These are phyloP conservation scores for Trifolium fragiferum DNA, from an alignment of 306 rosid genomes.

Conservation along the genomic window DNA sequence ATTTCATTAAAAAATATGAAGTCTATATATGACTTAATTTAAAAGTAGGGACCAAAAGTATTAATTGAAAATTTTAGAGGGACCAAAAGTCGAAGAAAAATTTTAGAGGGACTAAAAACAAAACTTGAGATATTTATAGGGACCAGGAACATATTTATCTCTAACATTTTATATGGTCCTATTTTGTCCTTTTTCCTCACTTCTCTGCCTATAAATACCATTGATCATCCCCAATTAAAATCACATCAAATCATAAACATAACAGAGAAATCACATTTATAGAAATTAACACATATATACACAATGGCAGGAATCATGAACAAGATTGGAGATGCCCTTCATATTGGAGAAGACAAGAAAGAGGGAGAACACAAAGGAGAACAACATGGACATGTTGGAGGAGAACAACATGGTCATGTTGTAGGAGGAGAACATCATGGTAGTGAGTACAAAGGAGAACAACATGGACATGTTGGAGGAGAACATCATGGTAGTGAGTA, in stretches of 20 bases:
- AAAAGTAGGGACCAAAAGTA: no score
- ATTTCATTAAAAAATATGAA: no score
- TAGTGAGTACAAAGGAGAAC: not conserved
- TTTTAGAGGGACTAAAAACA: no score
- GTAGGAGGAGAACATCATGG: conserved; percentile 29
- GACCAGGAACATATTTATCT: no score
- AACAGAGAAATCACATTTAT: not conserved
- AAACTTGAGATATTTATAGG: no score
- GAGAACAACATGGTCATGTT: conserved; percentile 14
- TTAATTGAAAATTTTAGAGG: no score
- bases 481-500: conserved; percentile 32
- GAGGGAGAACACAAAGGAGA: conserved; percentile 39
- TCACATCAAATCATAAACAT: not conserved
- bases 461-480: not conserved
- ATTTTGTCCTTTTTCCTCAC: not conserved
- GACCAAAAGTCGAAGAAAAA: no score
- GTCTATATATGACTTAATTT: no score
- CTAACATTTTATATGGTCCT: not conserved
- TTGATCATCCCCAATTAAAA: not conserved
- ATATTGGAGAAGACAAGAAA: conserved; percentile 62
- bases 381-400: conserved; percentile 11
- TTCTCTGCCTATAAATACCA: conserved; percentile 42
- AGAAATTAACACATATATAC: not conserved
- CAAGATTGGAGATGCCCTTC: conserved; percentile 62
- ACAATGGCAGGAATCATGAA: conserved; percentile 59